Evolutionary conservation across 2,329 filamentous ascomycete genomes (phyloP), one percentile per base, ranked within the genome.

Genomic region (Aspergillus neoniger): DNA sequence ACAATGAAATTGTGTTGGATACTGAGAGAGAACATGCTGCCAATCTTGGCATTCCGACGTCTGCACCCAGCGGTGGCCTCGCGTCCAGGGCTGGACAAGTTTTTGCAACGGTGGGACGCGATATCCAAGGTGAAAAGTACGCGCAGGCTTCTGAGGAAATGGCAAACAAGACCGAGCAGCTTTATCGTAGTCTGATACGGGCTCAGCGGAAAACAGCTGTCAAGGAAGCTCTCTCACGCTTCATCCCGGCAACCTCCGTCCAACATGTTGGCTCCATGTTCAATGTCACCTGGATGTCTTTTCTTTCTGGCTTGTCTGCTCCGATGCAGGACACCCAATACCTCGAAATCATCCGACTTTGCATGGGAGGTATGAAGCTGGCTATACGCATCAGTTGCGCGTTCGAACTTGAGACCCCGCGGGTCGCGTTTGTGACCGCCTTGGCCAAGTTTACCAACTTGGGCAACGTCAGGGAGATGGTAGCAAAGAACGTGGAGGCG

Each of bases 241-340:
- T 95, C 76, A 96, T 99, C 57, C 91, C 92, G 1, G 95, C 95
- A 3, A 95, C 92, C 1, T 98, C 93, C 0, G 93, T 92, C 74
- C 94, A 92, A 69, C 95, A 99, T 74, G 91, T 97, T 53, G 95
- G 95, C 0, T 92, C 95, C 0, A 99, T 99, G 95, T 98, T 99
- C 72, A 93, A 96, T 70, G 92, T 96, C 23, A 96, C 92, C 0
- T 99, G 95, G 95, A 99, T 98, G 94, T 96, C 94, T 9, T 96
- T 97, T 76, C 90, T 99, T 71, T 98, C 94, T 5, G 93, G 93
- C 0, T 84, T 99, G 25, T 97, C 94, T 1, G 93, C 91, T 54
- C 91, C 96, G 67, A 93, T 95, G 74, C 95, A 98, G 69, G 93
- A 96, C 72, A 90, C 91, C 0, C 91, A 96, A 67, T 97, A 97